Evolutionary conservation across 2,329 filamentous ascomycete species (phyloP).

Genomic region (Onygena corvina): DNA sequence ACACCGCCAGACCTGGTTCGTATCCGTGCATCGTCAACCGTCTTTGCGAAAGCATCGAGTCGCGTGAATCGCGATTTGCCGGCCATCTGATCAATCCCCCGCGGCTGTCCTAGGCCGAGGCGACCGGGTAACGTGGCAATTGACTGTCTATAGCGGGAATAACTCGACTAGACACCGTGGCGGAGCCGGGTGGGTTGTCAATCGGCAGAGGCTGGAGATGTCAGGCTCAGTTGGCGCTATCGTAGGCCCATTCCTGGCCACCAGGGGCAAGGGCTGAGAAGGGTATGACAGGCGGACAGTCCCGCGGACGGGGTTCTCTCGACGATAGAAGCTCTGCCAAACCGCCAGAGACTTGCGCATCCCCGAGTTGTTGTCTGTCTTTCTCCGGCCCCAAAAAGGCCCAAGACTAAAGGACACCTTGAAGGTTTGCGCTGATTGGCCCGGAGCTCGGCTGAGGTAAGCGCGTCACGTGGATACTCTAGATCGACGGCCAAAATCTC

Average conservation of each 20-base stretch:
- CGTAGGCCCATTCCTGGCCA: too few relatives aligned
- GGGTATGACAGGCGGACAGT: not conserved
- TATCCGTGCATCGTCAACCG: conserved; percentile 92
- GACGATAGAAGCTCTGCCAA: too few relatives aligned
- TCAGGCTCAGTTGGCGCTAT: too few relatives aligned
- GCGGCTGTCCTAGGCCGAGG: too few relatives aligned
- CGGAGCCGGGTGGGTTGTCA: too few relatives aligned
- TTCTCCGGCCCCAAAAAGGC: not conserved
- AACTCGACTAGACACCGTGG: too few relatives aligned
- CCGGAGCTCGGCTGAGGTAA: not conserved
- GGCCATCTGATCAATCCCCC: too few relatives aligned
- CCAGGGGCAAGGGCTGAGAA: too few relatives aligned
- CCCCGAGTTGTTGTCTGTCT: too few relatives aligned
- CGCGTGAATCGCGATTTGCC: conserved; percentile 86
- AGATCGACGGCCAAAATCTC: not conserved
- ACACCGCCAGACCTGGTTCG: conserved; percentile 91
- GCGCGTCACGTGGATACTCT: not conserved
- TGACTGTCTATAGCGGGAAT: too few relatives aligned
- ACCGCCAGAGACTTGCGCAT: not conserved
- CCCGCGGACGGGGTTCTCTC: not conserved
- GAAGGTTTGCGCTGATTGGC: conserved; percentile 8
- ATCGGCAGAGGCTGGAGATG: too few relatives aligned
- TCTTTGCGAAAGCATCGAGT: conserved; percentile 98
- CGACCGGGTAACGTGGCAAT: too few relatives aligned
- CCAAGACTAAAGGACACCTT: conserved; percentile 11